Evolutionary conservation across 805 yeast species (phyloP).

Genomic region (Vanderwaltozyma tropicalis): DNA sequence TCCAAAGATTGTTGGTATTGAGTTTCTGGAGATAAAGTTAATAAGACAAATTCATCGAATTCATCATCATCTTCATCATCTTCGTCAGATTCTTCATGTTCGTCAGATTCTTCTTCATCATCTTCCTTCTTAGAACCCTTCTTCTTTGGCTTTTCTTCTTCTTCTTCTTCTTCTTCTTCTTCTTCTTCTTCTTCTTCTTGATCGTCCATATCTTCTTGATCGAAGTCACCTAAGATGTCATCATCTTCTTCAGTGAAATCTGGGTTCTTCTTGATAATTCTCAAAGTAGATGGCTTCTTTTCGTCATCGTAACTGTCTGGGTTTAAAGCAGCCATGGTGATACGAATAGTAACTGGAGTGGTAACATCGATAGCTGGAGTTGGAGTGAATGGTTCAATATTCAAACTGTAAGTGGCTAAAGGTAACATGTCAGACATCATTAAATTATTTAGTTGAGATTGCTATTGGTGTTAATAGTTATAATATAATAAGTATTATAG

Average conservation of each 20-base stretch:
- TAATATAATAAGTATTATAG: no score
- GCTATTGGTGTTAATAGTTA: no score
- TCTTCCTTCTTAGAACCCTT: conserved; percentile 38
- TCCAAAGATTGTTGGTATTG: conserved; percentile 87
- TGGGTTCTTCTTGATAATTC: conserved; percentile 67
- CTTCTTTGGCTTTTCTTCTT: conserved; percentile 43
- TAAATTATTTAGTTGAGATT: no score
- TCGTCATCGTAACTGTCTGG: conserved; percentile 73
- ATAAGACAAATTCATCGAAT: conserved; percentile 71
- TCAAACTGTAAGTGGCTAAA: conserved; percentile 76
- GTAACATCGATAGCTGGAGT: conserved; percentile 79
- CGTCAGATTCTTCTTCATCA: conserved; percentile 39
- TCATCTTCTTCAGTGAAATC: conserved; percentile 39
- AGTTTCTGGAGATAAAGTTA: conserved; percentile 80
- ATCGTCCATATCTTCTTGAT: conserved; percentile 36
- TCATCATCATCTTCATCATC: conserved; percentile 61
- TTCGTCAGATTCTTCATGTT: conserved; percentile 45
- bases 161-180: conserved; percentile 28
- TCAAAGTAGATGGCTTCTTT: conserved; percentile 77
- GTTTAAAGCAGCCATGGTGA: conserved; percentile 93
- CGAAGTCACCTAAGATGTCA: conserved; percentile 35
- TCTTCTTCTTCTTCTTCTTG: conserved; percentile 37
- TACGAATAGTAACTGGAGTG: conserved; percentile 79
- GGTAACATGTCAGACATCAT: conserved; percentile 69
- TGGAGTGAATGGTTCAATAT: conserved; percentile 78